Conservation (phyloP, 805 yeast genomes). For the Alloascoidea africana region DNA sequence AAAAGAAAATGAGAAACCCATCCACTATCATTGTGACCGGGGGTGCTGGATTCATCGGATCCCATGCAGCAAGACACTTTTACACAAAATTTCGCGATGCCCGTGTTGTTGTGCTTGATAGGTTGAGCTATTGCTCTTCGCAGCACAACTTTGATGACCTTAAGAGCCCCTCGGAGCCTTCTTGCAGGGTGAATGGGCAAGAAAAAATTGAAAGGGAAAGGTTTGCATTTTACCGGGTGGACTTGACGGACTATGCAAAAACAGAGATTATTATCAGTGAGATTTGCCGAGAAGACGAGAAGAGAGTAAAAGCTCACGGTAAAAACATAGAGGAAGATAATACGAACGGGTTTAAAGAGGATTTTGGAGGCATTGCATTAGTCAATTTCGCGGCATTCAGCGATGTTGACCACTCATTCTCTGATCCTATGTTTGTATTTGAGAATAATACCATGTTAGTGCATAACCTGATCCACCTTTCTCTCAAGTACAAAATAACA, state of each 20-base stretch:
- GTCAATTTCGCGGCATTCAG: slow-evolving; percentile 41
- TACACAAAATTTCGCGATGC: slow-evolving; percentile 15
- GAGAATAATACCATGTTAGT: slow-evolving; percentile 30
- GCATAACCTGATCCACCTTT: slow-evolving; percentile 29
- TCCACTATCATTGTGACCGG: slow-evolving; percentile 29
- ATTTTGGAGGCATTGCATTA: slow-evolving; percentile 20
- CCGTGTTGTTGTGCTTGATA: slow-evolving; percentile 29
- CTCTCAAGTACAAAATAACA: slow-evolving; percentile 13
- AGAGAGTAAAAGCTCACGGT: too few relatives aligned
- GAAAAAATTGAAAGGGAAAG: too few relatives aligned
- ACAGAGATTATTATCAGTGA: too few relatives aligned
- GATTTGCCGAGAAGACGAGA: too few relatives aligned
- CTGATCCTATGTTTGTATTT: slow-evolving; percentile 26
- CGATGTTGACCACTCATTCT: slow-evolving; percentile 36
- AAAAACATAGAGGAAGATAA: too few relatives aligned
- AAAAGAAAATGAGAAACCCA: slow-evolving; percentile 2
- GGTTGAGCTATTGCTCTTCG: slow-evolving; percentile 28
- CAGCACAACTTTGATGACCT: slow-evolving; percentile 15
- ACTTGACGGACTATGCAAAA: slow-evolving; percentile 17
- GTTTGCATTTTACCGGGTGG: slow-evolving; percentile 18
- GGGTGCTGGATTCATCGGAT: slow-evolving; percentile 44
- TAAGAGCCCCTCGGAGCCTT: too few relatives aligned
- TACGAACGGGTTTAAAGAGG: slow-evolving; percentile 9
- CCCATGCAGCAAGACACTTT: slow-evolving; percentile 26
- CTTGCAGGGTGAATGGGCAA: too few relatives aligned